Percentiles rank a stretch among this genome's conserved stretches.
Evolutionary conservation across 345 rosid species (phyloP).

Genomic region (Gossypium longicalyx): DNA sequence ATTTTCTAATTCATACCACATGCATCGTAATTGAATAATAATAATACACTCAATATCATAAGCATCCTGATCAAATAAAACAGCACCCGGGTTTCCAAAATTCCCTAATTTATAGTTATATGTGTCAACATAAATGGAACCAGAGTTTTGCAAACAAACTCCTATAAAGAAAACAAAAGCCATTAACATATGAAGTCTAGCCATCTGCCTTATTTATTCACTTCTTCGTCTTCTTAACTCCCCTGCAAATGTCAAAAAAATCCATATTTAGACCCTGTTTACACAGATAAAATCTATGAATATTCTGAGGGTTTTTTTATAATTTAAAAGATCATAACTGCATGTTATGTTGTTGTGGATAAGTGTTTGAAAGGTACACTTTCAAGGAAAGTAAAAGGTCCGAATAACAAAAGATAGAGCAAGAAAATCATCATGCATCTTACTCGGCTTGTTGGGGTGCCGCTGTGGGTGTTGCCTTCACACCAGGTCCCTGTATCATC

Average conservation of each 20-base stretch:
- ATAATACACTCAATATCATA: background rate
- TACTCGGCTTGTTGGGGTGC: conserved; percentile 36
- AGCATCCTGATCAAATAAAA: conserved; percentile 16
- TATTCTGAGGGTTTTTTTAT: no score
- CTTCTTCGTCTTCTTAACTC: conserved; percentile 40
- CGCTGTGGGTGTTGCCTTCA: conserved; percentile 26
- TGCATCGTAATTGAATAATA: background rate
- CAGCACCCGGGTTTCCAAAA: conserved; percentile 18
- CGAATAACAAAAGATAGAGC: background rate
- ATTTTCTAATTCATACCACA: background rate
- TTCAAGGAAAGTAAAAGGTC: background rate
- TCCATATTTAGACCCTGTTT: background rate
- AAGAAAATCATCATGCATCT: conserved; percentile 11
- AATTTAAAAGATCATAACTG: background rate
- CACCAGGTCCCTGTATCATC: conserved; percentile 36
- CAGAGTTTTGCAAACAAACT: conserved; percentile 17
- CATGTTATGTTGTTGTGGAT: background rate
- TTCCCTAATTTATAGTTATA: conserved; percentile 16
- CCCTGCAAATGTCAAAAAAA: conserved; percentile 19
- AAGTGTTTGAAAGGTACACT: background rate
- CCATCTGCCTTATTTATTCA: conserved; percentile 23
- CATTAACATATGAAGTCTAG: conserved; percentile 7
- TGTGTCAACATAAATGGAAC: conserved; percentile 14
- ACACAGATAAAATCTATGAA: background rate
- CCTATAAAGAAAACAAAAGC: conserved; percentile 22